phyloP scores from a whole-genome alignment of 1,139 yeast genomes.

The Pichia norvegensis region DNA sequence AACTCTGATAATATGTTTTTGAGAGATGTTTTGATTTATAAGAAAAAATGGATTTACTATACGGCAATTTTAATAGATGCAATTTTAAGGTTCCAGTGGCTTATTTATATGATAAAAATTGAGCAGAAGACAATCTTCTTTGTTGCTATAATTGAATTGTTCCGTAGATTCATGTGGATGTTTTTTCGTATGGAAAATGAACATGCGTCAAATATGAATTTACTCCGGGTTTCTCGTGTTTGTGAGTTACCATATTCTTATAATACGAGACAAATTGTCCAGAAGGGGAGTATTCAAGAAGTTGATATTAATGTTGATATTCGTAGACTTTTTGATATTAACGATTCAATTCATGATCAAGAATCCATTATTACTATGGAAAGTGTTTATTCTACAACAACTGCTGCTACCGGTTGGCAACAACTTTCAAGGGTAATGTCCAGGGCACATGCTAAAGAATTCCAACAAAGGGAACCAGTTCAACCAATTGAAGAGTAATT shows the following conservation, averaged over 20 bases:
- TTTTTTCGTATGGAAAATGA: slow-evolving; percentile 93
- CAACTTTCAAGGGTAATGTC: slow-evolving; percentile 54
- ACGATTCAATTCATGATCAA: neutral
- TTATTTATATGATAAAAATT: slow-evolving; percentile 69
- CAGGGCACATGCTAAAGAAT: slow-evolving; percentile 81
- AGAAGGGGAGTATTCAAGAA: slow-evolving; percentile 4
- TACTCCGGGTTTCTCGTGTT: slow-evolving; percentile 82
- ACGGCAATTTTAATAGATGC: slow-evolving; percentile 67
- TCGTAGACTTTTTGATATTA: neutral
- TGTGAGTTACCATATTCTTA: slow-evolving; percentile 74
- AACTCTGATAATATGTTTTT: slow-evolving; percentile 50
- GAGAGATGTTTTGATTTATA: slow-evolving; percentile 64
- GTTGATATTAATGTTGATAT: neutral
- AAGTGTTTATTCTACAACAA: neutral
- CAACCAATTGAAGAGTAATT: neutral
- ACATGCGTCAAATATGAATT: slow-evolving; percentile 79
- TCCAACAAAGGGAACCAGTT: slow-evolving; percentile 54
- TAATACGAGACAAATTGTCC: slow-evolving; percentile 9
- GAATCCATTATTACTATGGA: neutral
- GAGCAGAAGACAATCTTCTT: slow-evolving; percentile 72
- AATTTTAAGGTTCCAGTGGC: slow-evolving; percentile 79
- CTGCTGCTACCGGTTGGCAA: slow-evolving; percentile 12
- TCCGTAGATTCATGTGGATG: slow-evolving; percentile 82
- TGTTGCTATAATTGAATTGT: slow-evolving; percentile 72
- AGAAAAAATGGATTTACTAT: slow-evolving; percentile 58